Evolutionary conservation across 139 green algal species (phyloP).

Genomic region (Chlamydomonas schloesseri): DNA sequence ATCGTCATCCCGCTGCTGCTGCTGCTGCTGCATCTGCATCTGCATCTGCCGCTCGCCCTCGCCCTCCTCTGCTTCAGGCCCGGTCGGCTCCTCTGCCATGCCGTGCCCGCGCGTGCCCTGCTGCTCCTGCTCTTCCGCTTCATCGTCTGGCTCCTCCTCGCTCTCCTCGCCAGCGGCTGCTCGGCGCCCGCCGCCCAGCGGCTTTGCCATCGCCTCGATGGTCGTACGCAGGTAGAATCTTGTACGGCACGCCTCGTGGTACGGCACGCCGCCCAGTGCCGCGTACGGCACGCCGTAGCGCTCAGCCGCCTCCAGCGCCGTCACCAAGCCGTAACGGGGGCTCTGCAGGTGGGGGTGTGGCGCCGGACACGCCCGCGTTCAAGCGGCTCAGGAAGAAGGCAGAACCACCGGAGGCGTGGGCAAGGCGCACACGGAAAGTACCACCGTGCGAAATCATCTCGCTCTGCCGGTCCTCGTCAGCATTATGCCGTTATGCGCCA

Average conservation of each 20-base stretch:
- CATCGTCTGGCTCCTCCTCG: neutral
- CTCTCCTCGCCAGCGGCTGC: neutral
- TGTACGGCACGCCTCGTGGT: constrained; percentile 22
- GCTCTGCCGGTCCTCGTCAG: too few species aligned
- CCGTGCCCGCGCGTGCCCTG: too few species aligned
- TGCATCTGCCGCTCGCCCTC: neutral
- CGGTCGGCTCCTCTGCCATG: neutral
- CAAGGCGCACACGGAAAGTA: too few species aligned
- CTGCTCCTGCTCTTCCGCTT: neutral
- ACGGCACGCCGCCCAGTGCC: neutral
- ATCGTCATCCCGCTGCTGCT: neutral
- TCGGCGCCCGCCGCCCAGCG: neutral
- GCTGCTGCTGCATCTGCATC: too few species aligned
- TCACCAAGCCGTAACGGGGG: constrained; percentile 29
- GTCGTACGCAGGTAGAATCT: constrained; percentile 15
- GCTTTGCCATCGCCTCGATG: neutral
- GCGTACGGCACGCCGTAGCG: constrained; percentile 27
- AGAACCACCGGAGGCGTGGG: too few species aligned
- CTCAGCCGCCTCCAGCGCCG: constrained; percentile 16
- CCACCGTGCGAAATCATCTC: too few species aligned
- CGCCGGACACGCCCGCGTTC: too few species aligned
- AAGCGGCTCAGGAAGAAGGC: neutral
- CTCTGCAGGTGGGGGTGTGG: neutral
- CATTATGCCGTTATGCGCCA: too few species aligned
- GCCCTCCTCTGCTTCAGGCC: neutral